These are phyloP conservation scores for Phialophora macrospora DNA, from an alignment of 2,329 filamentous ascomycete genomes.

Conservation along the genomic window DNA sequence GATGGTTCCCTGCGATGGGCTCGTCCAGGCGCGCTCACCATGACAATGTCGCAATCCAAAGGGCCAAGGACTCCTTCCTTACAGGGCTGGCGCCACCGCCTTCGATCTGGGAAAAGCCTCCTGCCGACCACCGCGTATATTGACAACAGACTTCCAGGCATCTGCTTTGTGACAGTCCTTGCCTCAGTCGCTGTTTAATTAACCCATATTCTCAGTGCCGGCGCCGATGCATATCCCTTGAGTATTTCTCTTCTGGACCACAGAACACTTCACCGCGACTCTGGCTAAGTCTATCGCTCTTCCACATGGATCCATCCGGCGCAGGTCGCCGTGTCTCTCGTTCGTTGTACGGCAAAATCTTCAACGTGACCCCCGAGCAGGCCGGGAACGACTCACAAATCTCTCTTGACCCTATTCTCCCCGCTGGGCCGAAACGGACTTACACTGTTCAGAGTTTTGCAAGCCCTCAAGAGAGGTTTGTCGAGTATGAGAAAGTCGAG, in stretches of 20 bases:
- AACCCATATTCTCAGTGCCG: not conserved
- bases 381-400: conserved; percentile 17
- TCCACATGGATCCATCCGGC: conserved; percentile 20
- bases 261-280: not conserved
- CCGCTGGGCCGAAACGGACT: conserved; percentile 5
- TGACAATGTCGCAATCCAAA: conserved; percentile 12
- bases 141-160: not conserved
- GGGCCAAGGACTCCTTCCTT: conserved; percentile 4
- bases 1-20: not conserved
- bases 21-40: not conserved
- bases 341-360: conserved; percentile 26
- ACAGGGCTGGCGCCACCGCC: conserved; percentile 1
- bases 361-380: conserved; percentile 12
- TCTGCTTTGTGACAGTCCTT: conserved; percentile 6
- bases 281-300: conserved; percentile 8
- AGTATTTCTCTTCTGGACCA: conserved; percentile 1
- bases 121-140: not conserved
- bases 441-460: conserved; percentile 20
- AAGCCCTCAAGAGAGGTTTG: conserved; percentile 12
- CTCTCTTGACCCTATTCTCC: conserved; percentile 13
- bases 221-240: conserved; percentile 11
- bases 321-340: conserved; percentile 24
- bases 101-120: not conserved
- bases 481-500: conserved; percentile 23
- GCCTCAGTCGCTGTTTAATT: not conserved